Evolutionary conservation across 176 grass and related monocot genomes (phyloP).

Genomic region (Luzula sylvatica): DNA sequence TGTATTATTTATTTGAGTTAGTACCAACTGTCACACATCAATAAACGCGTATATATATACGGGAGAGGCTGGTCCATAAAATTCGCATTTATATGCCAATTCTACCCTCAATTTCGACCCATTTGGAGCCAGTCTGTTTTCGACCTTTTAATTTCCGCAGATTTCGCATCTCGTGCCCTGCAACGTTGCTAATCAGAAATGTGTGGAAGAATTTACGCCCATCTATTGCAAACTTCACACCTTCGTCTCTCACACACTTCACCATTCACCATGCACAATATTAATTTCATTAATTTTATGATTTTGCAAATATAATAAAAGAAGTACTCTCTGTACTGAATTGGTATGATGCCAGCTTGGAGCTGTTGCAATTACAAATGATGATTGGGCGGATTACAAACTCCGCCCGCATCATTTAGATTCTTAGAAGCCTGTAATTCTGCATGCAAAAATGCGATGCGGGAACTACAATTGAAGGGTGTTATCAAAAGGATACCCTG

Average conservation of each 20-base stretch:
- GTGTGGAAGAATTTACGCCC: slow-evolving; percentile 63
- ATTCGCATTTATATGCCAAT: slow-evolving; percentile 86
- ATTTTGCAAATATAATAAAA: neutral
- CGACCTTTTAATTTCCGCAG: slow-evolving; percentile 77
- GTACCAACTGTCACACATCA: no score
- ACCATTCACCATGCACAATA: slow-evolving; percentile 61
- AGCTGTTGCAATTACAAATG: slow-evolving; percentile 90
- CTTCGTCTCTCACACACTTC: slow-evolving; percentile 73
- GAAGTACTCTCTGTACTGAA: slow-evolving; percentile 81
- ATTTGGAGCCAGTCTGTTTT: slow-evolving; percentile 80
- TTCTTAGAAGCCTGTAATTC: slow-evolving; percentile 73
- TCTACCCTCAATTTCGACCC: slow-evolving; percentile 92
- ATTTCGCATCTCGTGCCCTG: slow-evolving; percentile 58
- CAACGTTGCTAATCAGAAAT: slow-evolving; percentile 84
- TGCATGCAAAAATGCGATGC: slow-evolving; percentile 93
- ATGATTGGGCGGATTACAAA: slow-evolving; percentile 92
- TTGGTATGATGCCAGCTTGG: slow-evolving; percentile 92
- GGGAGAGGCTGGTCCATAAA: slow-evolving; percentile 69
- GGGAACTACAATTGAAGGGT: slow-evolving; percentile 62
- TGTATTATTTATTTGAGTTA: no score
- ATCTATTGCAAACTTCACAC: slow-evolving; percentile 56
- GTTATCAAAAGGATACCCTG: neutral
- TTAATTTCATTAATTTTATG: slow-evolving; percentile 11
- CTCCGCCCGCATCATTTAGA: slow-evolving; percentile 63
- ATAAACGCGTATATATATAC: slow-evolving; percentile 59